These are phyloP conservation scores for Solanum tacnaense DNA, from an alignment of 257 asterid genomes.

Conservation along the genomic window DNA sequence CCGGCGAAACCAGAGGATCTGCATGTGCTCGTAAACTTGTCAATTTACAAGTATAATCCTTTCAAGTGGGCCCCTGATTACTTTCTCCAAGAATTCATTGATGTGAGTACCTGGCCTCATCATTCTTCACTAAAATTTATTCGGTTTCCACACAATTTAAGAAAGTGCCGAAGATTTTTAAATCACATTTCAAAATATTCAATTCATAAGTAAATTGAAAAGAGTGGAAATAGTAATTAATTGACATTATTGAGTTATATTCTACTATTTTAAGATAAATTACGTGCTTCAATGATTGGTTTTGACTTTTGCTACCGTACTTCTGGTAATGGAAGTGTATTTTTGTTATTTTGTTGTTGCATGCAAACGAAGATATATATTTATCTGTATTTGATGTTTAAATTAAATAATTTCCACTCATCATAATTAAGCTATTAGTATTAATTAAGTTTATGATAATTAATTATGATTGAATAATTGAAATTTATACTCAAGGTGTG, in stretches of 20 bases:
- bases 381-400: neutral
- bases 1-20: constrained; percentile 45
- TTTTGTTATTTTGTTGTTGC: neutral
- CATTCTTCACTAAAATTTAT: neutral
- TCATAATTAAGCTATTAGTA: neutral
- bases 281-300: neutral
- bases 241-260: neutral
- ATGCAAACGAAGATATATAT: neutral
- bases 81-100: constrained; percentile 36
- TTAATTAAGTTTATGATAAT: neutral
- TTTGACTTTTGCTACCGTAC: neutral
- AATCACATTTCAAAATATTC: neutral
- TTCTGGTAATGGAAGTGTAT: neutral
- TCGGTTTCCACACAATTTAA: too few species aligned
- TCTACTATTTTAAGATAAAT: neutral
- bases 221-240: neutral
- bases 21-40: constrained; percentile 29
- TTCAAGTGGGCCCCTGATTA: constrained; percentile 43
- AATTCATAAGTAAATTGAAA: neutral
- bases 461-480: neutral
- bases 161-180: neutral
- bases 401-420: neutral
- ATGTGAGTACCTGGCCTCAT: constrained; percentile 13
- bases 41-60: constrained; percentile 25
- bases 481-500: neutral